A percentile compares a stretch with the other conserved stretches of the same genome.
Evolutionary conservation across 495 filamentous ascomycete genomes (phyloP).

Genomic region (Penicillium angulare): DNA sequence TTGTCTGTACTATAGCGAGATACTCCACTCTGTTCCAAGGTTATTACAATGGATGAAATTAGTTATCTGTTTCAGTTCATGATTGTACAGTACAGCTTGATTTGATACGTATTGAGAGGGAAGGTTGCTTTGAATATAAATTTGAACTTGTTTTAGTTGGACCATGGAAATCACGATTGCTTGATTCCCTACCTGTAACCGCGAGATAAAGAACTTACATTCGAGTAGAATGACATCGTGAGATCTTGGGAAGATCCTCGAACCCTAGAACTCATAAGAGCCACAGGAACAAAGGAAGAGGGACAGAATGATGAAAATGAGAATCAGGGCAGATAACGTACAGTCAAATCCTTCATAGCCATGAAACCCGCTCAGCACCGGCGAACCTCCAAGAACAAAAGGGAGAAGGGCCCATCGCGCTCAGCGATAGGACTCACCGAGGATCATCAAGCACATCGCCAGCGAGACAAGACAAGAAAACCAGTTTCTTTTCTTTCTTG

Average conservation of each 20-base stretch:
- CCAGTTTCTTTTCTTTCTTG: not conserved
- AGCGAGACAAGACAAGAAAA: not conserved
- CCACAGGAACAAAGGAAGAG: conserved; percentile 2
- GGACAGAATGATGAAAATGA: conserved; percentile 3
- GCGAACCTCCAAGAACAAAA: conserved; percentile 8
- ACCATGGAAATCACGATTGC: no score
- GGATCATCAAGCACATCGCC: conserved; percentile 2
- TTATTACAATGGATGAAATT: no score
- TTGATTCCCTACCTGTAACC: conserved; percentile 18
- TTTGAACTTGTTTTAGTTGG: no score
- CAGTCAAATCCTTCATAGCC: conserved; percentile 13
- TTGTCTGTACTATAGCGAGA: conserved; percentile 9
- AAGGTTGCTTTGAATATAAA: not conserved
- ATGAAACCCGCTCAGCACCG: not conserved
- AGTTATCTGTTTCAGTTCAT: no score
- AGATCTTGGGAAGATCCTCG: not conserved
- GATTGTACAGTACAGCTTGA: not conserved
- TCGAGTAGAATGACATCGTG: conserved; percentile 10
- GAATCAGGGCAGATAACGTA: conserved; percentile 16
- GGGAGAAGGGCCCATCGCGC: conserved; percentile 1
- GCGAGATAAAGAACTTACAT: conserved; percentile 22
- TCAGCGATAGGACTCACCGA: conserved; percentile 12
- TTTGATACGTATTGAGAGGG: not conserved
- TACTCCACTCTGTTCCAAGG: conserved; percentile 3
- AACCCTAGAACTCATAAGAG: not conserved